phyloP scores from a whole-genome alignment of 768 basidiomycete genomes.

The Lyophyllum atratum region DNA sequence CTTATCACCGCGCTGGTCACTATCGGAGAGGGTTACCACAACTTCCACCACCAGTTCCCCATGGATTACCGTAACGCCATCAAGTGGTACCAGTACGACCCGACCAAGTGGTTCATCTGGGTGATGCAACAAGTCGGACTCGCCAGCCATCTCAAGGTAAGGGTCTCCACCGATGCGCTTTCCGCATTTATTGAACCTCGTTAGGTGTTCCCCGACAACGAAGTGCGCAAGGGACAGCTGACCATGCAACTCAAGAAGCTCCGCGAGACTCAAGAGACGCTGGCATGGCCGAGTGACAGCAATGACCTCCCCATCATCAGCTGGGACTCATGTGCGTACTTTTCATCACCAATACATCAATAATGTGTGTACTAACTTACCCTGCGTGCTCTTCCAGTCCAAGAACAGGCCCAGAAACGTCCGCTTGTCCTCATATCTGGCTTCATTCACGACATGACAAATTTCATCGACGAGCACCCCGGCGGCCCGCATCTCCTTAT shows the following conservation, averaged over 20 bases:
- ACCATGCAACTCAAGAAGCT: slow-evolving; percentile 94
- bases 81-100: slow-evolving; percentile 92
- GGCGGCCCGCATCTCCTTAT: slow-evolving; percentile 85
- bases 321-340: slow-evolving; percentile 80
- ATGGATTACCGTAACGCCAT: slow-evolving; percentile 98
- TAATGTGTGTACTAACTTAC: slow-evolving; percentile 4
- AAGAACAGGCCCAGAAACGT: slow-evolving; percentile 75
- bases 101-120: slow-evolving; percentile 92
- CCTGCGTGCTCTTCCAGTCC: slow-evolving; percentile 46
- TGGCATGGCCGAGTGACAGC: slow-evolving; percentile 79
- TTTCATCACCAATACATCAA: neutral
- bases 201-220: slow-evolving; percentile 55
- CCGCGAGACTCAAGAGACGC: slow-evolving; percentile 70
- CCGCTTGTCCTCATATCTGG: slow-evolving; percentile 87
- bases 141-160: slow-evolving; percentile 68
- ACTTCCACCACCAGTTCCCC: slow-evolving; percentile 96
- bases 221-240: slow-evolving; percentile 83
- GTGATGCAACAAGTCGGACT: slow-evolving; percentile 59
- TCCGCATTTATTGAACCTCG: neutral
- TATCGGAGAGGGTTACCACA: slow-evolving; percentile 97
- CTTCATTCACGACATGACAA: slow-evolving; percentile 88
- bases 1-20: slow-evolving; percentile 87
- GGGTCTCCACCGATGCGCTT: neutral
- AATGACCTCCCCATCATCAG: slow-evolving; percentile 78
- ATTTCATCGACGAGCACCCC: slow-evolving; percentile 89